A percentile compares a stretch with the other conserved stretches of the same genome.
These are phyloP conservation scores for Areca catechu DNA, from an alignment of 176 grass and related monocot genomes.

Conservation along the genomic window DNA sequence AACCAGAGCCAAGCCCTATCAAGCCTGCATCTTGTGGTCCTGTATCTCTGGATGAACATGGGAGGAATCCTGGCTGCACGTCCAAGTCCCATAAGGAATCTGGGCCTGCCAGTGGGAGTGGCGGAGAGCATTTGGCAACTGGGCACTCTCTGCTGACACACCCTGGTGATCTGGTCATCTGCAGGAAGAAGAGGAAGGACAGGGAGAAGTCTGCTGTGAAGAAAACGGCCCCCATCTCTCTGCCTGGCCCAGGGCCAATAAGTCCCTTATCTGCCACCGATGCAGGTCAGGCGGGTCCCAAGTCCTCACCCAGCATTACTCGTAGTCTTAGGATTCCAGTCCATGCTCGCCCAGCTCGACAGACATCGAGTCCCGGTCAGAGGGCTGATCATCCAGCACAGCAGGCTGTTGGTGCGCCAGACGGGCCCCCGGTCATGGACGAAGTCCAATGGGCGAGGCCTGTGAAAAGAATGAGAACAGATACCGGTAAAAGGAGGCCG, in stretches of 20 bases:
- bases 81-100: constrained; percentile 58
- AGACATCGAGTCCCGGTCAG: constrained; percentile 30
- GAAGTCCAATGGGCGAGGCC: constrained; percentile 96
- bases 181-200: constrained; percentile 91
- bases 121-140: constrained; percentile 24
- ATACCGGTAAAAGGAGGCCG: constrained; percentile 71
- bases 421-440: constrained; percentile 37
- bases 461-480: constrained; percentile 72
- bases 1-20: constrained; percentile 22
- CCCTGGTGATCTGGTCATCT: constrained; percentile 78
- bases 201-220: constrained; percentile 34
- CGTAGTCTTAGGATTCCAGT: constrained; percentile 39
- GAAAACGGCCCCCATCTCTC: too few relatives aligned
- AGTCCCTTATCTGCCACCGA: constrained; percentile 47
- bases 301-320: constrained; percentile 27
- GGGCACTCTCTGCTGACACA: constrained; percentile 34
- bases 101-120: constrained; percentile 18
- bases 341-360: constrained; percentile 42
- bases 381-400: constrained; percentile 35
- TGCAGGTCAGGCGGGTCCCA: constrained; percentile 33
- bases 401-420: constrained; percentile 24
- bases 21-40: constrained; percentile 19
- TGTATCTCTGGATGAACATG: constrained; percentile 12
- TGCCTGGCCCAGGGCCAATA: constrained; percentile 51
- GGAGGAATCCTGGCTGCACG: constrained; percentile 14